Evolutionary conservation across 2,329 filamentous ascomycete genomes (phyloP).

Genomic region (Aspergillus quadrilineatus): DNA sequence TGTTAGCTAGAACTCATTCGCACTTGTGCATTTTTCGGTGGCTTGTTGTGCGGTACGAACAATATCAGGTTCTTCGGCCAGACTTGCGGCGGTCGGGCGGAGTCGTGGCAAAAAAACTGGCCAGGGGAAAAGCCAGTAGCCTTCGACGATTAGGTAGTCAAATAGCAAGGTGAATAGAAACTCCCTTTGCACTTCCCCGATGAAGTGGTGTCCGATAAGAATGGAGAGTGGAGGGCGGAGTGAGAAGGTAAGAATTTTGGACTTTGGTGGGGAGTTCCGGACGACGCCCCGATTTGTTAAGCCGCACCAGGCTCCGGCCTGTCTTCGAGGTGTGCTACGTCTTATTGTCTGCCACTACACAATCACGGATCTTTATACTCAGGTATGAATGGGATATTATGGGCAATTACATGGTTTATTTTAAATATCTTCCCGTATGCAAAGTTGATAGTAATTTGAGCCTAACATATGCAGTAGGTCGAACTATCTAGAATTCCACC

Average conservation of each 20-base stretch:
- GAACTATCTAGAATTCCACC: conserved; percentile 22
- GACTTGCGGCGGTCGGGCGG: conserved; percentile 14
- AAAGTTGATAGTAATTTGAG: background rate
- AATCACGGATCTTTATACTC: background rate
- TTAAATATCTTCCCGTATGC: background rate
- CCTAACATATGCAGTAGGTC: background rate
- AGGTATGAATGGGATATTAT: too few species aligned
- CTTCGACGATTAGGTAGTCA: conserved; percentile 2
- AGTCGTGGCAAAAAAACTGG: conserved; percentile 15
- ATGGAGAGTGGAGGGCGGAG: conserved; percentile 16
- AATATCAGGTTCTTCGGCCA: conserved; percentile 15
- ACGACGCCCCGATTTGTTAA: conserved; percentile 11
- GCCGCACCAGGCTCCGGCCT: background rate
- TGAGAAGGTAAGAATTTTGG: conserved; percentile 25
- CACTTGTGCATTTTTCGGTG: conserved; percentile 1
- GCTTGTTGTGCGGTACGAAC: conserved; percentile 17
- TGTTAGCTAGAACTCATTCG: background rate
- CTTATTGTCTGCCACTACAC: background rate
- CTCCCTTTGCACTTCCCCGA: conserved; percentile 15
- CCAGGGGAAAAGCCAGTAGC: background rate
- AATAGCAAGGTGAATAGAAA: conserved; percentile 1
- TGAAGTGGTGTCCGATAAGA: conserved; percentile 13
- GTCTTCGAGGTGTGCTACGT: background rate
- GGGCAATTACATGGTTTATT: background rate
- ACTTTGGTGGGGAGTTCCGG: conserved; percentile 22